These are phyloP conservation scores for Rutstroemia sp. DNA, from an alignment of 2,329 filamentous ascomycete species.

Conservation along the genomic window DNA sequence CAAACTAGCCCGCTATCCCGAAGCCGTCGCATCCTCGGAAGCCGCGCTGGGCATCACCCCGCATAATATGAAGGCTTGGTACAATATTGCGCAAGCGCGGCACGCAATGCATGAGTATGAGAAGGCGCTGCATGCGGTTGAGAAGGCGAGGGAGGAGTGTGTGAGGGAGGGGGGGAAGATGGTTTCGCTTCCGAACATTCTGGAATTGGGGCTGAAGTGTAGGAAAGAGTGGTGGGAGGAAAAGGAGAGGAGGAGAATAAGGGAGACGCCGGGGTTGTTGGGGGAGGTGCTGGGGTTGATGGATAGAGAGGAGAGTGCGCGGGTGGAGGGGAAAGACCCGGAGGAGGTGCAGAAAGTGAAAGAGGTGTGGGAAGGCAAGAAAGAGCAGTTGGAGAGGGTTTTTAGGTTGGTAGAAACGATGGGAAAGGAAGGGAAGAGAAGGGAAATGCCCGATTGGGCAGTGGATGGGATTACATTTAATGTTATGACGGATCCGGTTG, in stretches of 20 bases:
- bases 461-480: slow-evolving; percentile 71
- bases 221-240: slow-evolving; percentile 84
- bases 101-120: neutral
- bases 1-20: slow-evolving; percentile 65
- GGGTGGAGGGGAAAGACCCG: slow-evolving; percentile 35
- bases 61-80: slow-evolving; percentile 67
- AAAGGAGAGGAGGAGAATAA: slow-evolving; percentile 53
- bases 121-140: neutral
- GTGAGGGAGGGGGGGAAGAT: neutral
- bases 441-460: slow-evolving; percentile 56
- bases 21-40: slow-evolving; percentile 69
- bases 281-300: slow-evolving; percentile 49
- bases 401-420: slow-evolving; percentile 44
- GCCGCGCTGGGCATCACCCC: slow-evolving; percentile 50
- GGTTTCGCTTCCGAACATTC: slow-evolving; percentile 56
- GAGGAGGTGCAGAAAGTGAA: slow-evolving; percentile 39
- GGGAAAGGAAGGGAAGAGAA: slow-evolving; percentile 41
- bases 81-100: slow-evolving; percentile 72
- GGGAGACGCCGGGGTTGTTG: slow-evolving; percentile 51
- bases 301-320: slow-evolving; percentile 36
- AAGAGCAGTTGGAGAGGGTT: slow-evolving; percentile 35
- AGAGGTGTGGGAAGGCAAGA: slow-evolving; percentile 41
- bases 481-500: slow-evolving; percentile 62
- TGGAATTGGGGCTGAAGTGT: slow-evolving; percentile 65
- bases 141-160: neutral